Conservation (phyloP, 176 grass and related monocot species). For the Paspalum vaginatum region DNA sequence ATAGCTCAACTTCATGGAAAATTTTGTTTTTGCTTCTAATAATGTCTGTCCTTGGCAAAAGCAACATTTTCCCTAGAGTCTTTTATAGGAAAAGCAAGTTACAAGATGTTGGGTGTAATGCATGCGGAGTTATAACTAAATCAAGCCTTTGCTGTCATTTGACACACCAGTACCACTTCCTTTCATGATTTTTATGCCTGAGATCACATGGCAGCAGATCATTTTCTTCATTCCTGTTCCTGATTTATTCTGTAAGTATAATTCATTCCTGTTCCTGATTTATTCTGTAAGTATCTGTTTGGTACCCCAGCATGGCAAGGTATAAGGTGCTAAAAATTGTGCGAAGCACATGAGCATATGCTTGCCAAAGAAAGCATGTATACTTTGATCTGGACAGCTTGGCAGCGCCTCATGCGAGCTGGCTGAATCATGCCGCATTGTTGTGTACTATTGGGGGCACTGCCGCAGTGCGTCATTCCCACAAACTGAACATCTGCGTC, state of each 20-base stretch:
- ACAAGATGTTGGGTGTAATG: conserved; percentile 16
- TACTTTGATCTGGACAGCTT: not conserved
- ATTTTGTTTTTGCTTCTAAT: conserved; percentile 34
- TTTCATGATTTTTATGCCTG: not conserved
- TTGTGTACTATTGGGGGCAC: not conserved
- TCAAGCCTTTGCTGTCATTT: conserved; percentile 8
- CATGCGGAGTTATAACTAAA: conserved; percentile 8
- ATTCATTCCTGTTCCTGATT: too few relatives aligned
- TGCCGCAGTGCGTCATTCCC: not conserved
- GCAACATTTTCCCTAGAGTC: conserved; percentile 9
- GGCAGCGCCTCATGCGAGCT: not conserved
- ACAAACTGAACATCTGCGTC: conserved; percentile 25
- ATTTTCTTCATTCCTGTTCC: not conserved
- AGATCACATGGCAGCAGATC: not conserved
- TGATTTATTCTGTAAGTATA: too few relatives aligned
- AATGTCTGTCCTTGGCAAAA: conserved; percentile 23
- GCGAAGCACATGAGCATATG: not conserved
- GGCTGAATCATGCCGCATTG: not conserved
- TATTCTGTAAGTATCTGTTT: not conserved
- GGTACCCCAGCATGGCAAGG: not conserved
- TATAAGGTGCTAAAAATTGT: not conserved
- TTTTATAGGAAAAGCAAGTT: conserved; percentile 24
- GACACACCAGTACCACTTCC: not conserved
- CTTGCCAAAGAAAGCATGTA: not conserved
- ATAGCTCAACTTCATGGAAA: conserved; percentile 17